Percentiles rank a stretch among this genome's conserved stretches.
Evolutionary conservation across 805 yeast genomes (phyloP).

Genomic region (Tetrapisispora nanseiensis): DNA sequence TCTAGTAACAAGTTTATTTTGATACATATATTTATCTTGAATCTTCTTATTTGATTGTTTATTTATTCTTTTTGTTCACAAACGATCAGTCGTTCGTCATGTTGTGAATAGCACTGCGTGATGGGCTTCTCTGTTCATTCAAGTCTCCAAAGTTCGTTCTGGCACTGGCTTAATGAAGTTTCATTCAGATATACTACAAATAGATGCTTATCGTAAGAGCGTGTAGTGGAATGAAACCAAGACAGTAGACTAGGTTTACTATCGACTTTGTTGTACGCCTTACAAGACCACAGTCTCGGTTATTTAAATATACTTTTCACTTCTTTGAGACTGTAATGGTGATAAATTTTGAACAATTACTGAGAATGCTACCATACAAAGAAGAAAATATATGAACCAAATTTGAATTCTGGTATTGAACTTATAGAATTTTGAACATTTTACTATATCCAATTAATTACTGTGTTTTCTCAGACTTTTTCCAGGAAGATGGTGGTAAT

Average conservation of each 20-base stretch:
- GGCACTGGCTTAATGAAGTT: background rate
- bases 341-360: too few relatives aligned
- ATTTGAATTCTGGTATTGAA: too few relatives aligned
- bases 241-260: background rate
- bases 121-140: background rate
- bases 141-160: background rate
- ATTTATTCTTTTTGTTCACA: too few relatives aligned
- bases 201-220: conserved; percentile 4
- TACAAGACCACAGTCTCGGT: background rate
- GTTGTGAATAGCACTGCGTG: background rate
- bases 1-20: too few relatives aligned
- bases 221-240: conserved; percentile 1
- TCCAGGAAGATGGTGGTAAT: background rate
- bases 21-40: too few relatives aligned
- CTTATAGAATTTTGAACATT: too few relatives aligned
- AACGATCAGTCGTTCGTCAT: background rate
- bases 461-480: too few relatives aligned
- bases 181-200: conserved; percentile 1
- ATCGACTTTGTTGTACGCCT: background rate
- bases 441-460: too few relatives aligned
- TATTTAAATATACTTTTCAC: too few relatives aligned
- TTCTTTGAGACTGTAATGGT: background rate
- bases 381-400: too few relatives aligned
- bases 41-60: too few relatives aligned
- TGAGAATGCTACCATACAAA: too few relatives aligned